Percentiles rank a stretch among this genome's conserved stretches.
phyloP scores from a whole-genome alignment of 2,329 filamentous ascomycete genomes.

The Aureobasidium sp. region DNA sequence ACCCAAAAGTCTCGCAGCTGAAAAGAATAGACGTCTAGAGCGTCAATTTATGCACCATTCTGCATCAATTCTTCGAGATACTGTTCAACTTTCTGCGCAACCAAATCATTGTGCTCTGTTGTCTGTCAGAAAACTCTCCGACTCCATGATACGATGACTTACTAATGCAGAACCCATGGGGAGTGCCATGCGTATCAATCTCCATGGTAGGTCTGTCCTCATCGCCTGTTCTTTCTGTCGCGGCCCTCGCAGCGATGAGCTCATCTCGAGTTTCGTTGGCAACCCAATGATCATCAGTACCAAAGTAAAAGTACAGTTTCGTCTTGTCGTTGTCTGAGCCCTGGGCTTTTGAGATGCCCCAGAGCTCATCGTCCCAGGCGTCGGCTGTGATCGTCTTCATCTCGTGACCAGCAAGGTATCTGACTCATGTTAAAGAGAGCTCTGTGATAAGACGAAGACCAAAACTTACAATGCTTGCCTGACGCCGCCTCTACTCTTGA shows the following conservation, averaged over 20 bases:
- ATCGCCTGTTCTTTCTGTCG: slow-evolving; percentile 23
- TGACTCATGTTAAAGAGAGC: slow-evolving; percentile 21
- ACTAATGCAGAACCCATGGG: slow-evolving; percentile 55
- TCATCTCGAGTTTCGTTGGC: slow-evolving; percentile 50
- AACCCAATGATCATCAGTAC: slow-evolving; percentile 55
- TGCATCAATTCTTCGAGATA: slow-evolving; percentile 32
- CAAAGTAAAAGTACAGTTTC: slow-evolving; percentile 53
- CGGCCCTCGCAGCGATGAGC: slow-evolving; percentile 41
- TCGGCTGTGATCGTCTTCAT: slow-evolving; percentile 50
- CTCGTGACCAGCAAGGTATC: slow-evolving; percentile 48
- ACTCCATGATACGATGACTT: slow-evolving; percentile 24
- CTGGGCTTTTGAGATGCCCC: slow-evolving; percentile 38
- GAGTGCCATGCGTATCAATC: slow-evolving; percentile 47
- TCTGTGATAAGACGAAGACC: not conserved
- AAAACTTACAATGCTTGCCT: slow-evolving; percentile 44
- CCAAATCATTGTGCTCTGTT: slow-evolving; percentile 37
- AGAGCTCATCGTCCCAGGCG: slow-evolving; percentile 52
- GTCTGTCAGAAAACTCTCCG: slow-evolving; percentile 10
- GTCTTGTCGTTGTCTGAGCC: slow-evolving; percentile 23
- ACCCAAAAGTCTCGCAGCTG: not conserved
- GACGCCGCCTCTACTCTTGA: slow-evolving; percentile 44
- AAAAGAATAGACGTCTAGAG: not conserved
- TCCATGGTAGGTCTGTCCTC: slow-evolving; percentile 45
- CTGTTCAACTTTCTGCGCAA: slow-evolving; percentile 44
- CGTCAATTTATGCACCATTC: not conserved